A percentile compares a stretch with the other conserved stretches of the same genome.
These are phyloP conservation scores for Lenwebbia sp. DNA, from an alignment of 345 rosid species.

Conservation along the genomic window DNA sequence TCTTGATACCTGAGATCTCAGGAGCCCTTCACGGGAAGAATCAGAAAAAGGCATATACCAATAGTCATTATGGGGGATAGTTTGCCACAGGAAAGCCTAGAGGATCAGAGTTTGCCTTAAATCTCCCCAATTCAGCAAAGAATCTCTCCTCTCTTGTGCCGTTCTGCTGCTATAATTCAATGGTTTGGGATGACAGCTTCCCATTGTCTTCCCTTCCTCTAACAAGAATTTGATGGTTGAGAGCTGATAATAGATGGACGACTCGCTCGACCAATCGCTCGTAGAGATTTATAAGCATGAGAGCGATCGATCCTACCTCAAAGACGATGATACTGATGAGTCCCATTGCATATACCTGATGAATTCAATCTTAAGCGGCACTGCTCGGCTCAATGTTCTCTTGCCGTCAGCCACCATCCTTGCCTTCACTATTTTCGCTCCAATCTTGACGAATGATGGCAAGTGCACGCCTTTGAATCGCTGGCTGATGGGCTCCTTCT, in stretches of 20 bases:
- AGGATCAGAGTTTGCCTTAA: neutral
- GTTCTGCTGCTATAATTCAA: neutral
- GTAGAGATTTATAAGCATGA: neutral
- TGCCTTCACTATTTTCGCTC: conserved; percentile 43
- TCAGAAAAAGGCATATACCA: neutral
- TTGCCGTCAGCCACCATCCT: conserved; percentile 43
- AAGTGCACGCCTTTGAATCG: conserved; percentile 16
- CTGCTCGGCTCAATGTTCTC: conserved; percentile 41
- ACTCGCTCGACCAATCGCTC: neutral
- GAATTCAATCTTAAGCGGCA: conserved; percentile 34
- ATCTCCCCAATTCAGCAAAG: neutral
- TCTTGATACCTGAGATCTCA: neutral
- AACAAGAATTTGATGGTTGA: neutral
- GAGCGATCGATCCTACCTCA: conserved; percentile 3
- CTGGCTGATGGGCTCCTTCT: conserved; percentile 29
- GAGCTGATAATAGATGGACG: neutral
- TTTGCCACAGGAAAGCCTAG: neutral
- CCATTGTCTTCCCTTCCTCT: neutral
- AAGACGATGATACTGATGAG: conserved; percentile 22
- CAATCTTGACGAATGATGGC: conserved; percentile 36
- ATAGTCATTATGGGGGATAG: neutral
- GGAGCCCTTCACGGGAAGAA: neutral
- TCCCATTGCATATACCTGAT: conserved; percentile 21
- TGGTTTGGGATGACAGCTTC: neutral
- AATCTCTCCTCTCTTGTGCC: neutral